Conservation (phyloP, 495 filamentous ascomycete species). For the Xylaria flabelliformis region DNA sequence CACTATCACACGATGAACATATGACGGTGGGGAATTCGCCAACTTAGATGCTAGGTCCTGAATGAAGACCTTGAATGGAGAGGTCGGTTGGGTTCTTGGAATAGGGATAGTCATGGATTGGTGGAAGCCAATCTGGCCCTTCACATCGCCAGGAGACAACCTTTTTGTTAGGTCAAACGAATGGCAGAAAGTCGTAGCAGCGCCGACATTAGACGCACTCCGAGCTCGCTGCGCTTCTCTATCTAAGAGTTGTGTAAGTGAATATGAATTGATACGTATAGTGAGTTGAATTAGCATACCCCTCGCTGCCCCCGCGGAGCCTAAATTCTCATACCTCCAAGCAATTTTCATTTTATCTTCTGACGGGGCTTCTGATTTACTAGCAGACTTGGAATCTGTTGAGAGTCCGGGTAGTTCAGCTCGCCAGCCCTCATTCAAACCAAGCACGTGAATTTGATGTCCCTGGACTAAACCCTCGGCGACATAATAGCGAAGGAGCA, state of each 20-base stretch:
- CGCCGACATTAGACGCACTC: slow-evolving; percentile 23
- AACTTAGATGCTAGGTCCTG: slow-evolving; percentile 65
- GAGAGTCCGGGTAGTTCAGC: slow-evolving; percentile 80
- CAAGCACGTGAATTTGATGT: slow-evolving; percentile 85
- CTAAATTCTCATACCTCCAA: slow-evolving; percentile 91
- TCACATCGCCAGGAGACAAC: slow-evolving; percentile 62
- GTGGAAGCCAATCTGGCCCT: slow-evolving; percentile 54
- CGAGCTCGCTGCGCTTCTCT: slow-evolving; percentile 35
- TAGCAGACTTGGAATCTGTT: slow-evolving; percentile 51
- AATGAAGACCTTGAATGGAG: slow-evolving; percentile 71
- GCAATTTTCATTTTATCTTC: slow-evolving; percentile 97
- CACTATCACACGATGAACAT: slow-evolving; percentile 82
- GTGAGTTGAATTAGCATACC: slow-evolving; percentile 39
- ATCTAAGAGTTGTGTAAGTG: slow-evolving; percentile 29
- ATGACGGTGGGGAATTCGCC: slow-evolving; percentile 59
- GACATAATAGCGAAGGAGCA: slow-evolving; percentile 85
- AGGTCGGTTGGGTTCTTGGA: slow-evolving; percentile 37
- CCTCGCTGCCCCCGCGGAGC: slow-evolving; percentile 64
- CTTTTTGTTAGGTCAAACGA: slow-evolving; percentile 90
- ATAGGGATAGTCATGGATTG: slow-evolving; percentile 45
- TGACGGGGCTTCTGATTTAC: slow-evolving; percentile 41
- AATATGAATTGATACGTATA: no score
- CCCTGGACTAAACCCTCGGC: slow-evolving; percentile 94
- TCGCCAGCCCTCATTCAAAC: slow-evolving; percentile 78
- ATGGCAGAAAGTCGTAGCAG: slow-evolving; percentile 72